Evolutionary conservation across 139 green algal genomes (phyloP).

Genomic region (Dunaliella sp.): DNA sequence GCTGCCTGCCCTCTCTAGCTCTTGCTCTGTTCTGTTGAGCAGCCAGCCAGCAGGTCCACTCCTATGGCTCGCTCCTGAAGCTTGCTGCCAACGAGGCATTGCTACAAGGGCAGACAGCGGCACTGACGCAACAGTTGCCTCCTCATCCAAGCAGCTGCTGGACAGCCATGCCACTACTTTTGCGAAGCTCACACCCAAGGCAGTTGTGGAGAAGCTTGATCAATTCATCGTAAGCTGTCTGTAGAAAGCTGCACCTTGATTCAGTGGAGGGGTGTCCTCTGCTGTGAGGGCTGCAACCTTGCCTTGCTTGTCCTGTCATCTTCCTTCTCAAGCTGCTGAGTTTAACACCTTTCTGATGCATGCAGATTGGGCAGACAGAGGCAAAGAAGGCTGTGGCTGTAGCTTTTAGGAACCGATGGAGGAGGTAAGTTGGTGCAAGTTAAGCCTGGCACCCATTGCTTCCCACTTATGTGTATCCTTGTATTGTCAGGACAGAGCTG

Average conservation of each 20-base stretch:
- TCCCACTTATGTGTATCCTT: too few relatives aligned
- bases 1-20: neutral
- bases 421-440: too few relatives aligned
- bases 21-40: too few relatives aligned
- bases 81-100: too few relatives aligned
- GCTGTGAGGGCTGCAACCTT: neutral
- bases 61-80: neutral
- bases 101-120: too few relatives aligned
- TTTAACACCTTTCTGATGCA: neutral
- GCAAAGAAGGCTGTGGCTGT: constrained; percentile 93
- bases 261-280: neutral
- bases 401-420: constrained; percentile 91
- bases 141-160: neutral
- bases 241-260: neutral
- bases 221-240: constrained; percentile 26
- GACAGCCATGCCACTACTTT: neutral
- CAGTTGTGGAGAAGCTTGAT: constrained; percentile 45
- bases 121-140: neutral
- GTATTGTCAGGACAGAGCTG: too few relatives aligned
- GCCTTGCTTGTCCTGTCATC: neutral
- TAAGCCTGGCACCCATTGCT: too few relatives aligned
- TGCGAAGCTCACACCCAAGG: constrained; percentile 26
- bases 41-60: constrained; percentile 2
- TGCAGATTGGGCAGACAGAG: constrained; percentile 39
- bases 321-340: neutral